A percentile compares a stretch with the other conserved stretches of the same genome.
Evolutionary conservation across 345 rosid genomes (phyloP).

Genomic region (Lumnitzera racemosa): DNA sequence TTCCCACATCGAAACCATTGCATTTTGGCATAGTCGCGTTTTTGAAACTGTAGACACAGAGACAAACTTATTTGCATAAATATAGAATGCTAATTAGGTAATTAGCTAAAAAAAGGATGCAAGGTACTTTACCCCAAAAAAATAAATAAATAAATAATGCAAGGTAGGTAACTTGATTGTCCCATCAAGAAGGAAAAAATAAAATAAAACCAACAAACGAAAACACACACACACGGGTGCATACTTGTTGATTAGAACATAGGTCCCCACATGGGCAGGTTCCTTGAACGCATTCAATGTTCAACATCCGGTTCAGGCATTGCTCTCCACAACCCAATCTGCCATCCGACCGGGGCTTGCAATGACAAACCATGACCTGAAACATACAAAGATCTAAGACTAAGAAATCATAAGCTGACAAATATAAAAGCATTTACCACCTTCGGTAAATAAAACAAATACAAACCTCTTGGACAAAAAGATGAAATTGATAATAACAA

Average conservation of each 20-base stretch:
- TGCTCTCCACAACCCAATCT: slow-evolving; percentile 84
- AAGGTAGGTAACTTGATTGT: not conserved
- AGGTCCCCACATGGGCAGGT: slow-evolving; percentile 89
- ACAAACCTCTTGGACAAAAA: no score
- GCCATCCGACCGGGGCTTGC: slow-evolving; percentile 58
- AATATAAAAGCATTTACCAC: no score
- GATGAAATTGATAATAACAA: no score
- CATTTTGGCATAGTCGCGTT: slow-evolving; percentile 65
- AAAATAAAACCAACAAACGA: not conserved
- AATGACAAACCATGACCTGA: slow-evolving; percentile 96
- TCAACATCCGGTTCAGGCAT: slow-evolving; percentile 94
- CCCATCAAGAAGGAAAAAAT: not conserved
- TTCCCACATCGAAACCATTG: slow-evolving; percentile 72
- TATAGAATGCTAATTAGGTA: no score
- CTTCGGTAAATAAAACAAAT: no score
- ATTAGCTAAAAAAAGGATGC: no score
- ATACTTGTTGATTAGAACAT: slow-evolving; percentile 96
- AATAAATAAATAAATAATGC: no score
- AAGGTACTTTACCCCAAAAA: not conserved
- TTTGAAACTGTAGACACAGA: slow-evolving; percentile 71
- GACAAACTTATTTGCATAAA: not conserved
- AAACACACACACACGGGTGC: no score
- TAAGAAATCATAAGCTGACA: not conserved
- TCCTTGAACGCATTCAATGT: slow-evolving; percentile 90
- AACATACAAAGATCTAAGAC: slow-evolving; percentile 2